phyloP scores from a whole-genome alignment of 2,329 filamentous ascomycete species.

The Hypoxylon sp. region DNA sequence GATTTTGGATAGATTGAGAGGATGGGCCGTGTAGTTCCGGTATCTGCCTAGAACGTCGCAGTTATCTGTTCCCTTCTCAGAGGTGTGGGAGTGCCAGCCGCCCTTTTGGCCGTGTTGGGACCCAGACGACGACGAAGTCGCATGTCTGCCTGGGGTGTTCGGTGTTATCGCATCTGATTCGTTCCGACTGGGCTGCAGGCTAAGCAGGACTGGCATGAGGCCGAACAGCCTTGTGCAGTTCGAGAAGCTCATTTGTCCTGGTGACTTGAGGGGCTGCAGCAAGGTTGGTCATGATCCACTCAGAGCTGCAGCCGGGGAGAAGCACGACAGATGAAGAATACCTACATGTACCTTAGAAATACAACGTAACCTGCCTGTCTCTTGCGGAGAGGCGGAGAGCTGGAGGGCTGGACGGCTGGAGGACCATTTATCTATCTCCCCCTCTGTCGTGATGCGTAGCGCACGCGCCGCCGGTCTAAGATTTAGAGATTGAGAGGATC shows the following conservation, averaged over 20 bases:
- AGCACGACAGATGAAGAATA: slow-evolving; percentile 43
- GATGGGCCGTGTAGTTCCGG: slow-evolving; percentile 31
- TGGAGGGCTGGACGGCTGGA: slow-evolving; percentile 18
- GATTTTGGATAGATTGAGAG: slow-evolving; percentile 28
- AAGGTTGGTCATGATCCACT: slow-evolving; percentile 42
- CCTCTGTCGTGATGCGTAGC: slow-evolving; percentile 28
- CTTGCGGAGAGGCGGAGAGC: slow-evolving; percentile 13
- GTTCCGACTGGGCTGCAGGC: slow-evolving; percentile 42
- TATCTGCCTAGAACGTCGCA: slow-evolving; percentile 23
- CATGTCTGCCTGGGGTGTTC: slow-evolving; percentile 33
- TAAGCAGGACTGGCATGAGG: slow-evolving; percentile 42
- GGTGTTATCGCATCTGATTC: slow-evolving; percentile 43
- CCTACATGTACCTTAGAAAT: slow-evolving; percentile 36
- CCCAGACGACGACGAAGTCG: slow-evolving; percentile 32
- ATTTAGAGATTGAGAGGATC: slow-evolving; percentile 34
- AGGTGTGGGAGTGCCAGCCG: slow-evolving; percentile 30
- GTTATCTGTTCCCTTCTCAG: slow-evolving; percentile 14
- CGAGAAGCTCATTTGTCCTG: slow-evolving; percentile 51
- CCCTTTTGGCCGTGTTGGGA: slow-evolving; percentile 33
- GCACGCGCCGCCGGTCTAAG: slow-evolving; percentile 31
- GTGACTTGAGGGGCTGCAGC: slow-evolving; percentile 49
- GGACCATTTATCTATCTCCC: slow-evolving; percentile 31
- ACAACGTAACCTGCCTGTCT: slow-evolving; percentile 43
- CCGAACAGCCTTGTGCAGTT: slow-evolving; percentile 50
- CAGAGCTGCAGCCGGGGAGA: slow-evolving; percentile 32